These are phyloP conservation scores for Pichia heedii DNA, from an alignment of 805 yeast genomes.

Conservation along the genomic window DNA sequence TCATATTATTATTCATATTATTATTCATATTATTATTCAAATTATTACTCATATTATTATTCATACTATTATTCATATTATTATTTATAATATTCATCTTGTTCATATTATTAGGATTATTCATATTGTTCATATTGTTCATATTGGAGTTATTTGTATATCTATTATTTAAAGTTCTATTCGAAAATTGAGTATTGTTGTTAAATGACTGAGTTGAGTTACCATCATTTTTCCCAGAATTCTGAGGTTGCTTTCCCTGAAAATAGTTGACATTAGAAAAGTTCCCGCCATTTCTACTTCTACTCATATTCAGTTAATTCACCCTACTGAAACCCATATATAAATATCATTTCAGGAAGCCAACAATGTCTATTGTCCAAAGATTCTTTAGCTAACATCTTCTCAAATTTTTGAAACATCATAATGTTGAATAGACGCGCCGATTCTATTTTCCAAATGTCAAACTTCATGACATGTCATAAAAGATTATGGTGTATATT, in stretches of 20 bases:
- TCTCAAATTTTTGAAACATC: no score
- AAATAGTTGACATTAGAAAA: constrained; percentile 15
- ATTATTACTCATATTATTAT: constrained; percentile 1
- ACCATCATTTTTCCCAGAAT: not conserved
- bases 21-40: not conserved
- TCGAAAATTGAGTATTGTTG: not conserved
- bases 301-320: not conserved
- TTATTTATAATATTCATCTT: no score
- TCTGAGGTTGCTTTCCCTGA: constrained; percentile 9
- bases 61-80: not conserved
- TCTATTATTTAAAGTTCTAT: not conserved
- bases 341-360: no score
- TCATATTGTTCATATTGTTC: constrained; percentile 1
- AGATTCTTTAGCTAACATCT: no score
- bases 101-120: not conserved
- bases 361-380: no score
- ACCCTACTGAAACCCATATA: no score
- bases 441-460: no score
- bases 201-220: not conserved
- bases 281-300: constrained; percentile 5
- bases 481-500: no score
- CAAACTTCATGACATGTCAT: no score
- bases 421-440: no score
- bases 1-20: no score
- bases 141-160: not conserved